Base-by-base conservation (phyloP, 1,139 yeast species). In the Scheffersomyces parashehatae region DNA sequence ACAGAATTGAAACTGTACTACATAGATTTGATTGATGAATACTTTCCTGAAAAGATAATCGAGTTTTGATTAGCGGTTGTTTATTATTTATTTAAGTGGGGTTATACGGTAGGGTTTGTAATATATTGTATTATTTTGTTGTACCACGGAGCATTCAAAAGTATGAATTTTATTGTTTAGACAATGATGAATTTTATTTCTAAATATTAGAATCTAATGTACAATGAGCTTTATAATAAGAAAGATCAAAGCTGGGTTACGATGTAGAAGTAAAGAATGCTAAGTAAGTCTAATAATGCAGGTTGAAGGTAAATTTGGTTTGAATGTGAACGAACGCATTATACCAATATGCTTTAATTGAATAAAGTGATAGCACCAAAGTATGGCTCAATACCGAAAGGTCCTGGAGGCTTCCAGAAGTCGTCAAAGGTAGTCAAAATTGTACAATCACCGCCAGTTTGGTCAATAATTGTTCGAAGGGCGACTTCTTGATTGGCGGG, bases 331-430 rank as follows among this genome's bases (percentile, higher is more conserved):
- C 8, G 7, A 35, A 20, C n/a, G 14, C 15, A 24, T 2, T 20
- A 15, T 13, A 20, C 10, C 12, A n/a, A 3, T 36, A 32, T 35
- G 16, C 13, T 31, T 31, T 43, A 55, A 36, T 44, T 33, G 44
- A 70, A 70, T 43, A 83, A 66, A 33, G 74, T 65, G 41, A 82
- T 72, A 48, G 82, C 73, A 55, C 97, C 97, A 56, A 90, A 90
- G 45, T 81, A 81, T 68, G 88, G 96, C 67, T 90, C 97, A 58
- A 90, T 83, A 51, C 84, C 85, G 63, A 87, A 83, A 3, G 79
- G 76, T 45, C 97, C 97, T 28, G 96, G 91, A n/a, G 63, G 57
- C 64, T 90, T 90, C 97, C 97, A 90, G 66, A 66, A 74, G 62
- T 90, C 97, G 59, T 90, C 74, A 65, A 67, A 88, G 12, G 90